Evolutionary conservation across 768 basidiomycete species (phyloP), one percentile per base, ranked within the genome.

Genomic region (Lentinula guzmanii): DNA sequence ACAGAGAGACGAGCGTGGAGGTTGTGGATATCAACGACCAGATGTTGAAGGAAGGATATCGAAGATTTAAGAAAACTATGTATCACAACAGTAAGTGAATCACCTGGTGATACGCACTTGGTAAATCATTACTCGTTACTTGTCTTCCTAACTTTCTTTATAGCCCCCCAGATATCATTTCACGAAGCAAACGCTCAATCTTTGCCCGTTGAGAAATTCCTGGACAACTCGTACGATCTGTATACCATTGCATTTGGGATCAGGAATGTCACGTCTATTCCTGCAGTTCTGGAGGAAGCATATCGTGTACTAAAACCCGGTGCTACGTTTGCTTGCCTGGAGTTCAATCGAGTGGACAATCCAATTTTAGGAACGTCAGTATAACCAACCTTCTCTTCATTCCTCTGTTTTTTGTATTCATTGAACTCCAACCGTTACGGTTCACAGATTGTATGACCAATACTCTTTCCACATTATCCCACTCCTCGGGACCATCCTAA

Each of bases 221-320:
- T 82, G 5, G 85, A 90, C 67, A 86, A 93, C 72, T 84, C 91
- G 16, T 93, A 95, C 65, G 95, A 99, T 75, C 77, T 98, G 16
- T 99, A 99, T 77, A 99, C 97, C 31, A 98, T 99, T 71, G 94
- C 97, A 0, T 99, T 99, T 67, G 96, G 97, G 28, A 98, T 98
- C 66, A 84, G 97, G 42, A 99, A 99, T 70, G 95, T 93, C 77
- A 99, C 97, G 16, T 92, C 91, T 52, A 85, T 98, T 61, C 89
- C 91, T 1, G 87, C 85, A 24, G 97, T 94, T 15, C 77, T 99
- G 50, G 80, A 81, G 61, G 94, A 98, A 71, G 97, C 97, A 1
- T 77, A 96, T 73, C 85, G 97, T 24, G 95, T 98, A 13, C 83
- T 99, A 37, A 98, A 95, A 72, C 97, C 97, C 0, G 97, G 97